phyloP scores from a whole-genome alignment of 2,329 filamentous ascomycete species.

The Phyllosticta paracitricarpa region DNA sequence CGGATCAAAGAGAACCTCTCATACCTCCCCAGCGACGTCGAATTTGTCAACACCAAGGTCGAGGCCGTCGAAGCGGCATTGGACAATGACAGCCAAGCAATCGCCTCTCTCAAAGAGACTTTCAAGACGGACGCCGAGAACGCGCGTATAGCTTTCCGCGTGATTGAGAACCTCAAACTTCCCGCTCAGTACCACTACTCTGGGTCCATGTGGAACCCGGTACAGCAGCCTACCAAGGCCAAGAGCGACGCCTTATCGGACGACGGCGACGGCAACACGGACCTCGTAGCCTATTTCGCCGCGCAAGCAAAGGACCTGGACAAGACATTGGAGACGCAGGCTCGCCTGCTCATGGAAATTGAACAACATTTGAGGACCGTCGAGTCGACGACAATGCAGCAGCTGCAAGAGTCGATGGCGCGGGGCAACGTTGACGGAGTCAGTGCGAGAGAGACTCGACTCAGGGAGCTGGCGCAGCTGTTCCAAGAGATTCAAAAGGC shows the following conservation, averaged over 20 bases:
- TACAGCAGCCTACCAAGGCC: constrained; percentile 17
- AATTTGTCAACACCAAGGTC: constrained; percentile 51
- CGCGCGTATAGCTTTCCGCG: constrained; percentile 61
- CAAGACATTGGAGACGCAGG: constrained; percentile 30
- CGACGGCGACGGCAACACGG: constrained; percentile 31
- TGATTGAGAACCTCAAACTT: constrained; percentile 64
- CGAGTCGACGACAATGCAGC: constrained; percentile 34
- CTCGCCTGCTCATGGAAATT: constrained; percentile 36
- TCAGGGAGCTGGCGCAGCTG: constrained; percentile 36
- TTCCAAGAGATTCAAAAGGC: constrained; percentile 40
- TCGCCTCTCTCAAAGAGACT: constrained; percentile 46
- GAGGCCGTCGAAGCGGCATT: constrained; percentile 54
- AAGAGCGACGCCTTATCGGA: constrained; percentile 14
- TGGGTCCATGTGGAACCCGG: constrained; percentile 18
- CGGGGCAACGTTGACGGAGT: constrained; percentile 14
- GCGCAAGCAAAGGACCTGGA: constrained; percentile 31
- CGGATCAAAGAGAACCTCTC: constrained; percentile 46
- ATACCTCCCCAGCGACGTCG: constrained; percentile 55
- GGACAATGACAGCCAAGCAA: constrained; percentile 52
- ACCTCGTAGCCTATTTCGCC: constrained; percentile 38
- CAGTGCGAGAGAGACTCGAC: constrained; percentile 16
- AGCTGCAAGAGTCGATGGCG: constrained; percentile 32
- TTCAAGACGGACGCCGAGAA: constrained; percentile 59
- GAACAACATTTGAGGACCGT: constrained; percentile 40
- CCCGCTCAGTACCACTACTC: constrained; percentile 53